Evolutionary conservation across 495 filamentous ascomycete genomes (phyloP), one percentile per base, ranked within the genome.

Genomic region (Aspergillus affinis): DNA sequence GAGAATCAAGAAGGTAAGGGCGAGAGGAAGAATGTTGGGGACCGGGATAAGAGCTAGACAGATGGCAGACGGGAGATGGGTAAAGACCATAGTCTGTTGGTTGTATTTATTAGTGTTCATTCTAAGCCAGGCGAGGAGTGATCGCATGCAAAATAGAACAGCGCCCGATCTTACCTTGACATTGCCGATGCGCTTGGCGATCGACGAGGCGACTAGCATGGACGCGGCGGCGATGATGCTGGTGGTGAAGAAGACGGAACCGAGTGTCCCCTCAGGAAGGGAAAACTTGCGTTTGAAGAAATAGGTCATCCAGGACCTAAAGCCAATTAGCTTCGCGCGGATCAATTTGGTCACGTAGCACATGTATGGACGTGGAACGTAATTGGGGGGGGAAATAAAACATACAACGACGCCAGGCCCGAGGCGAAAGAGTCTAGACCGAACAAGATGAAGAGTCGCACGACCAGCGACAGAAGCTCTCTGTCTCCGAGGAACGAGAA

Each of bases 221-320:
- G 87, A 88, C 3, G 84, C 69, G 0, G 90, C 85, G 2, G 87
- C 74, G 52, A 91, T 81, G 59, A 91, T 80, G 67, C 82, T 85
- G 2, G 86, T 86, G 8, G 77, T 78, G 54, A 86, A 85, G 69
- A 90, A 89, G 9, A 92, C 79, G 12, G 82, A 84, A 27, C 90
- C 90, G 10, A 94, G 83, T n/a, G 79, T 76, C 3, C 86, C 86
- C 69, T 91, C 84, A 21, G 79, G 68, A 0, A 92, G 78, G 61
- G 80, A 70, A 71, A 95, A 93, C 68, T 92, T 94, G 54, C 81
- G 75, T 52, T 86, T 83, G 76, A 96, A 85, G 76, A 86, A 95
- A 73, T 89, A 92, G 44, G 86, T 88, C 51, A 88, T 86, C 78
- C 86, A 84, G 1, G 88, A 86, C 61, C 82, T 78, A 65, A 53